Evolutionary conservation across 176 grass and related monocot genomes (phyloP).

Genomic region (Cenchrus purpureus): DNA sequence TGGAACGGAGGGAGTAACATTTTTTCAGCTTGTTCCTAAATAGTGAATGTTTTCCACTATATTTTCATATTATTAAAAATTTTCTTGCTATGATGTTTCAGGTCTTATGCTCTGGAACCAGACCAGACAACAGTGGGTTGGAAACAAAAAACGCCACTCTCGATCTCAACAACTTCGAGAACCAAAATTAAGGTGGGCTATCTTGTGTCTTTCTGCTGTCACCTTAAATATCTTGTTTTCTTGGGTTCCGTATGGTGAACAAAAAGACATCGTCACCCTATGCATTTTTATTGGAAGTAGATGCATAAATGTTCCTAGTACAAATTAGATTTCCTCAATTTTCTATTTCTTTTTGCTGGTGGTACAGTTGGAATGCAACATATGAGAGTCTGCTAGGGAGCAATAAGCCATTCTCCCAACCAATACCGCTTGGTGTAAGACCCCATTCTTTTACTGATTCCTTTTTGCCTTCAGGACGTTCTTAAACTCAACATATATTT

Average conservation of each 20-base stretch:
- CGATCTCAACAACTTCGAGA: constrained; percentile 57
- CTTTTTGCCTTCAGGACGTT: constrained; percentile 4
- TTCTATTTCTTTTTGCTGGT: constrained; percentile 25
- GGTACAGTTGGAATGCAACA: constrained; percentile 78
- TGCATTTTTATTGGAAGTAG: not conserved
- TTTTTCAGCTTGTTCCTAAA: not conserved
- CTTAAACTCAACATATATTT: constrained; percentile 40
- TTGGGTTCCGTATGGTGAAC: not conserved
- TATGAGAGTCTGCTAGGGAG: constrained; percentile 84
- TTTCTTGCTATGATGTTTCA: constrained; percentile 31
- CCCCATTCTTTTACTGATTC: not conserved
- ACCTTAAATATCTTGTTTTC: not conserved
- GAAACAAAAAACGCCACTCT: constrained; percentile 54
- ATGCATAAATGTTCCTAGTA: not conserved
- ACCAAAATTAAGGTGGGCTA: constrained; percentile 74
- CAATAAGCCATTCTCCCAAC: constrained; percentile 85
- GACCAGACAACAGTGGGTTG: constrained; percentile 83
- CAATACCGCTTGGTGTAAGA: constrained; percentile 85
- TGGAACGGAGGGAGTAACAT: not conserved
- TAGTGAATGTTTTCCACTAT: not conserved
- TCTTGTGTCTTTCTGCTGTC: not conserved
- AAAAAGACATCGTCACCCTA: not conserved
- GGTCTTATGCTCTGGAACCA: constrained; percentile 92
- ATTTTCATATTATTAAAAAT: not conserved
- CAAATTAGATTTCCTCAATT: constrained; percentile 16